Evolutionary conservation across 495 filamentous ascomycete genomes (phyloP).

Genomic region (Saxophila tyrrhenica): DNA sequence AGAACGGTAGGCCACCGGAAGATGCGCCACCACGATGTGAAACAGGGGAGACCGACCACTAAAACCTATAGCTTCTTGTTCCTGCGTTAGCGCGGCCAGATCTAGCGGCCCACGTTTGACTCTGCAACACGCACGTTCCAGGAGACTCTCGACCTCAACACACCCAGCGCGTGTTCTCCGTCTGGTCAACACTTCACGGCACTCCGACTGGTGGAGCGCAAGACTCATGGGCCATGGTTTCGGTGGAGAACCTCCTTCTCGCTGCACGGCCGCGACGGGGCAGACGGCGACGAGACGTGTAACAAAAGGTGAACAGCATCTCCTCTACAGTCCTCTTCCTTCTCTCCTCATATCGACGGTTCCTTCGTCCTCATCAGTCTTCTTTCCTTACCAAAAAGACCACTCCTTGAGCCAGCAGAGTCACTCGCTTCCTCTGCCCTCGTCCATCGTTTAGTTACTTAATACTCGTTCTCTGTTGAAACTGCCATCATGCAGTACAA

Average conservation of each 20-base stretch:
- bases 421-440: constrained; percentile 21
- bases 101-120: not conserved
- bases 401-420: constrained; percentile 7
- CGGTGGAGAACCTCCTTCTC: not conserved
- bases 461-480: constrained; percentile 9
- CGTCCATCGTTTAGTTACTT: constrained; percentile 1
- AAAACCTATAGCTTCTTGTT: not conserved
- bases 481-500: constrained; percentile 37
- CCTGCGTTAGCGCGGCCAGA: not conserved
- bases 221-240: not conserved
- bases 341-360: not conserved
- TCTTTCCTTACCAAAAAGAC: not conserved
- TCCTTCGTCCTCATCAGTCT: not conserved
- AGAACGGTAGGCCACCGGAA: not conserved
- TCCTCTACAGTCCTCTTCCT: not conserved
- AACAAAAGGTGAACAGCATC: not conserved
- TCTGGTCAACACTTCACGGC: not conserved
- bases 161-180: not conserved
- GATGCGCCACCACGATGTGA: not conserved
- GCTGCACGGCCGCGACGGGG: not conserved
- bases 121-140: not conserved
- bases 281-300: not conserved
- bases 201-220: not conserved
- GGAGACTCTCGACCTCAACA: not conserved
- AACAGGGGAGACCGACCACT: not conserved